Conservation (phyloP, 495 filamentous ascomycete species). For the Penicillium desertorum region DNA sequence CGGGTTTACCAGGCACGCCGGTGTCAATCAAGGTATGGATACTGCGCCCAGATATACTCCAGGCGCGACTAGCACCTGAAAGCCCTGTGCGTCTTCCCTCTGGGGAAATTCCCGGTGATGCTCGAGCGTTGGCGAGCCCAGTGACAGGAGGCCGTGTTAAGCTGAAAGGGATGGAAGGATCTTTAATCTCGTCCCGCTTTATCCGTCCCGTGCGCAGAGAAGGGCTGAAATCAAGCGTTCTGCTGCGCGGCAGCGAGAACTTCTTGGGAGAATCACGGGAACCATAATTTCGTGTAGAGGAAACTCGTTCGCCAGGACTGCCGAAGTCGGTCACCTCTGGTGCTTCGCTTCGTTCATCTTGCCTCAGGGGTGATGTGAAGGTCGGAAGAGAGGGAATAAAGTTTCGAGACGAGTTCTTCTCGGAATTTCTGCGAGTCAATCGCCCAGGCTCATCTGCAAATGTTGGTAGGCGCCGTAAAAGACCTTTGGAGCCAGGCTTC, state of each 20-base stretch:
- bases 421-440: conserved; percentile 32
- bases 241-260: conserved; percentile 19
- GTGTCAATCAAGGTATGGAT: conserved; percentile 37
- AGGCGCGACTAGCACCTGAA: conserved; percentile 34
- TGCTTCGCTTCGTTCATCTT: conserved; percentile 34
- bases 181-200: conserved; percentile 32
- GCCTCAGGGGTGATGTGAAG: conserved; percentile 48
- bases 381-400: conserved; percentile 47
- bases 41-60: conserved; percentile 71
- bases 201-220: conserved; percentile 29
- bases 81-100: conserved; percentile 24
- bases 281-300: conserved; percentile 14
- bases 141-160: conserved; percentile 45
- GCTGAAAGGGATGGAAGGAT: conserved; percentile 34
- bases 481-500: conserved; percentile 28
- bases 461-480: conserved; percentile 35
- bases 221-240: conserved; percentile 30
- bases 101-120: conserved; percentile 30
- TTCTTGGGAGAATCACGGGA: conserved; percentile 14
- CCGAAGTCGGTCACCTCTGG: conserved; percentile 20
- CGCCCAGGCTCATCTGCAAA: conserved; percentile 39
- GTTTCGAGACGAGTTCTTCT: conserved; percentile 34
- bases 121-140: conserved; percentile 46
- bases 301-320: conserved; percentile 16
- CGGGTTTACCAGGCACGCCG: conserved; percentile 51